These are phyloP conservation scores for Helicostylum pulchrum DNA, from an alignment of 192 early-diverging fungal genomes.

Conservation along the genomic window DNA sequence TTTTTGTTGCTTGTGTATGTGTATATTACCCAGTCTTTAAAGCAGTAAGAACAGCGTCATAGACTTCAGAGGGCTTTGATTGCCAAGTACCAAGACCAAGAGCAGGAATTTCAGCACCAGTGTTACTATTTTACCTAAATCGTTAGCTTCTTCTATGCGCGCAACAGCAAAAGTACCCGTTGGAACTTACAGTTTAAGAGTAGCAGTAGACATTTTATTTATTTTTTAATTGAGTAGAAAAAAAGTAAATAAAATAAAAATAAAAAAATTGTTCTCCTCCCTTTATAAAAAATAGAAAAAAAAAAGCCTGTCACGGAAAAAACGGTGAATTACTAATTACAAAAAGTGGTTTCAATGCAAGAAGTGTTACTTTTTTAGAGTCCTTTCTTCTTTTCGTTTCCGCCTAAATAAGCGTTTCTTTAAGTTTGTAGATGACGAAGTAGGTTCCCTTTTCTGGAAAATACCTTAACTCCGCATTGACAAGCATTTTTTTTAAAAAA, in stretches of 20 bases:
- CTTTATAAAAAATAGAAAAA: not conserved
- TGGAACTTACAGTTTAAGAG: not conserved
- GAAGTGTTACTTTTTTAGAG: no score
- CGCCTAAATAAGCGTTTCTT: no score
- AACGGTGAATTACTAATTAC: no score
- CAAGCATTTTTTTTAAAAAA: no score
- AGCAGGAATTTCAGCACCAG: constrained; percentile 62
- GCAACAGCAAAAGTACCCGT: not conserved
- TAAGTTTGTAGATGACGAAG: no score
- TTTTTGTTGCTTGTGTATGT: not conserved
- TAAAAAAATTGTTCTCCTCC: not conserved
- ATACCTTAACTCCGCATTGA: no score
- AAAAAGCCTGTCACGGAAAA: no score
- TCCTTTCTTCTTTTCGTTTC: no score
- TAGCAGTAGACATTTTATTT: not conserved
- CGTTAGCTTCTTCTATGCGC: no score
- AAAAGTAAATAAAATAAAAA: not conserved
- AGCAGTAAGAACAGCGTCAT: constrained; percentile 64
- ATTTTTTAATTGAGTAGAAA: not conserved
- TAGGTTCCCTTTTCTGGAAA: no score
- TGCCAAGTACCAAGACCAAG: constrained; percentile 58
- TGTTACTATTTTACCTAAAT: constrained; percentile 41
- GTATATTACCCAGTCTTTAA: constrained; percentile 59
- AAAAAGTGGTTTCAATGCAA: no score
- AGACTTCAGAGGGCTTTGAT: constrained; percentile 49